These are phyloP conservation scores for Phialophora chinensis DNA, from an alignment of 2,329 filamentous ascomycete species.

Conservation along the genomic window DNA sequence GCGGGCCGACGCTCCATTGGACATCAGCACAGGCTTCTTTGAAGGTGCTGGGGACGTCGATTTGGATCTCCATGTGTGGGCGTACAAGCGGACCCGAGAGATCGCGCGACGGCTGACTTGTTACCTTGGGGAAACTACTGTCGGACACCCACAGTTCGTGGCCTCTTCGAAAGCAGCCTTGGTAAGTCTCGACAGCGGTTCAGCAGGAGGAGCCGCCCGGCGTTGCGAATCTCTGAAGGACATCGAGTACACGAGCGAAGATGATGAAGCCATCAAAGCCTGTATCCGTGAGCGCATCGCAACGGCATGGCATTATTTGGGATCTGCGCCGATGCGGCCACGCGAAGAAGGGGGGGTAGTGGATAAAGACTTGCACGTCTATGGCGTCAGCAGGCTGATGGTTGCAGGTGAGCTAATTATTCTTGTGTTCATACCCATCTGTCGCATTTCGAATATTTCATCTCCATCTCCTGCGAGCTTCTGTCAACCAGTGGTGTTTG, in stretches of 20 bases:
- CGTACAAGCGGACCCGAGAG: slow-evolving; percentile 69
- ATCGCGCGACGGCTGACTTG: slow-evolving; percentile 62
- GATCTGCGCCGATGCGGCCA: slow-evolving; percentile 54
- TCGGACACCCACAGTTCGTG: slow-evolving; percentile 48
- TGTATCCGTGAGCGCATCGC: slow-evolving; percentile 21
- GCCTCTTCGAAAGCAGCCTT: slow-evolving; percentile 53
- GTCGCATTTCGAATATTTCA: no score
- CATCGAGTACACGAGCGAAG: slow-evolving; percentile 53
- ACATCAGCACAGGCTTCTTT: slow-evolving; percentile 66
- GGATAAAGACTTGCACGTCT: slow-evolving; percentile 50
- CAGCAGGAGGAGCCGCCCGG: slow-evolving; percentile 11
- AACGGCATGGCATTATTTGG: slow-evolving; percentile 32
- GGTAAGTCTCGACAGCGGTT: neutral
- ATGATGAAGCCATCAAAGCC: slow-evolving; percentile 54
- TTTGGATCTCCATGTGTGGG: slow-evolving; percentile 60
- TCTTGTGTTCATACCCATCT: neutral
- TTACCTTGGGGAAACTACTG: slow-evolving; percentile 52
- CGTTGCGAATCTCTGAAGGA: slow-evolving; percentile 10
- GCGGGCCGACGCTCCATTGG: slow-evolving; percentile 49
- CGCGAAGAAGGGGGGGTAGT: slow-evolving; percentile 52
- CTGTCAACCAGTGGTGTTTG: no score
- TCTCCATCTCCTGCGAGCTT: no score
- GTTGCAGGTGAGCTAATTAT: slow-evolving; percentile 36
- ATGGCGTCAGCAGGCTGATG: slow-evolving; percentile 51
- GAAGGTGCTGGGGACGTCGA: slow-evolving; percentile 62